Conservation (phyloP, 768 basidiomycete species). For the Psilocybe cubensis region DNA sequence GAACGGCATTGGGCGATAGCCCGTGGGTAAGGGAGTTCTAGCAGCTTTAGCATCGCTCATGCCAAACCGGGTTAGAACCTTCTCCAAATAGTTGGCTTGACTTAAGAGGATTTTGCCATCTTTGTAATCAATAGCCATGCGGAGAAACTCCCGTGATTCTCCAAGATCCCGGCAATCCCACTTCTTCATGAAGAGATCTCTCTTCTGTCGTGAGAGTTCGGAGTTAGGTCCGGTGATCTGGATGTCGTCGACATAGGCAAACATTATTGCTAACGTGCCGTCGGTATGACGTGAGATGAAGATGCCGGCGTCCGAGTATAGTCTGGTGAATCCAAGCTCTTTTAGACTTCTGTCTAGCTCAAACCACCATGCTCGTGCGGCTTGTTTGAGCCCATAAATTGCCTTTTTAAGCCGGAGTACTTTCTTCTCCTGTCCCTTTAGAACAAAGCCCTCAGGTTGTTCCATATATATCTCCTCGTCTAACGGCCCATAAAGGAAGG, state of each 20-base stretch:
- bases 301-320: too few relatives aligned
- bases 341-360: too few relatives aligned
- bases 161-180: constrained; percentile 28
- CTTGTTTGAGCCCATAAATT: too few relatives aligned
- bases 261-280: not conserved
- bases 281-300: not conserved
- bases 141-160: constrained; percentile 18
- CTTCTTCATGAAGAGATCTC: constrained; percentile 17
- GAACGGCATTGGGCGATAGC: not conserved
- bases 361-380: too few relatives aligned
- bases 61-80: constrained; percentile 10
- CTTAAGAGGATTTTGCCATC: not conserved
- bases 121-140: constrained; percentile 16
- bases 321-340: too few relatives aligned
- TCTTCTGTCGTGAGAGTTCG: not conserved
- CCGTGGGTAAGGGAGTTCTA: not conserved
- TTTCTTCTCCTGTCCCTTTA: not conserved
- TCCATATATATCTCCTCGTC: constrained; percentile 10
- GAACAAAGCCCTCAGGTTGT: constrained; percentile 2
- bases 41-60: constrained; percentile 2
- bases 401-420: too few relatives aligned
- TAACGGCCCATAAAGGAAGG: constrained; percentile 18
- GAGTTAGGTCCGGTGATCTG: too few relatives aligned
- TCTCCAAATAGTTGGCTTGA: constrained; percentile 12
- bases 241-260: not conserved